Percentiles rank a stretch among this genome's conserved stretches.
Conservation (phyloP, 73 alveolate species). For the Uronychia setigera region DNA sequence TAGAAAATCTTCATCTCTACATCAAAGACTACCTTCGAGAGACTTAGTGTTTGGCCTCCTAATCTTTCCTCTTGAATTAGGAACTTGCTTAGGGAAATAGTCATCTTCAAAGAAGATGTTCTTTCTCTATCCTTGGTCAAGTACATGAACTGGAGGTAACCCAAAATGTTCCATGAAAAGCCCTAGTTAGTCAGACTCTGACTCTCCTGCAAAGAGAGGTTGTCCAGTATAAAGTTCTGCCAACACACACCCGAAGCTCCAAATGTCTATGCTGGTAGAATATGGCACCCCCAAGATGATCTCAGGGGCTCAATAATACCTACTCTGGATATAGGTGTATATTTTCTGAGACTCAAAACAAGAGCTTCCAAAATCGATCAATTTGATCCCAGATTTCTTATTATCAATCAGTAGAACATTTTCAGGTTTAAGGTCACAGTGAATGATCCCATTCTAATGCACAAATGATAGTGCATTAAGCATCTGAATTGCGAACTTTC, state of each 20-base stretch:
- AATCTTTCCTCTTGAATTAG: constrained; percentile 80
- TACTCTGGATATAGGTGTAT: constrained; percentile 60
- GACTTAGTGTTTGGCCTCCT: constrained; percentile 79
- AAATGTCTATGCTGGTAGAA: constrained; percentile 66
- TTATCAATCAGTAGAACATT: constrained; percentile 73
- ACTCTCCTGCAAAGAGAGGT: constrained; percentile 74
- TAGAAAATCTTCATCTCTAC: constrained; percentile 60
- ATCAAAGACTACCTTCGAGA: constrained; percentile 50
- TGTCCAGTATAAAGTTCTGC: constrained; percentile 63
- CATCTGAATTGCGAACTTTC: constrained; percentile 84
- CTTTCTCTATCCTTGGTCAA: constrained; percentile 29
- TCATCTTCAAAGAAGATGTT: constrained; percentile 49
- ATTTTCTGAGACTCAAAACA: constrained; percentile 67
- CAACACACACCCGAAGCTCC: constrained; percentile 69
- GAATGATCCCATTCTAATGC: constrained; percentile 72
- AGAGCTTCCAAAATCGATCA: constrained; percentile 89
- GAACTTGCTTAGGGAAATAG: constrained; percentile 38
- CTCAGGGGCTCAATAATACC: constrained; percentile 71
- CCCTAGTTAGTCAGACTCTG: constrained; percentile 55
- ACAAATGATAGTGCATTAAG: constrained; percentile 75
- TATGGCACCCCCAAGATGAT: constrained; percentile 63
- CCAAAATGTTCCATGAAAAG: constrained; percentile 54
- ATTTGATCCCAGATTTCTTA: constrained; percentile 33
- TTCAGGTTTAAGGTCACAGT: constrained; percentile 87
- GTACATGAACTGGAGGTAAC: constrained; percentile 48